Conservation (phyloP, 805 yeast species). For the Yamadazyma olivae region DNA sequence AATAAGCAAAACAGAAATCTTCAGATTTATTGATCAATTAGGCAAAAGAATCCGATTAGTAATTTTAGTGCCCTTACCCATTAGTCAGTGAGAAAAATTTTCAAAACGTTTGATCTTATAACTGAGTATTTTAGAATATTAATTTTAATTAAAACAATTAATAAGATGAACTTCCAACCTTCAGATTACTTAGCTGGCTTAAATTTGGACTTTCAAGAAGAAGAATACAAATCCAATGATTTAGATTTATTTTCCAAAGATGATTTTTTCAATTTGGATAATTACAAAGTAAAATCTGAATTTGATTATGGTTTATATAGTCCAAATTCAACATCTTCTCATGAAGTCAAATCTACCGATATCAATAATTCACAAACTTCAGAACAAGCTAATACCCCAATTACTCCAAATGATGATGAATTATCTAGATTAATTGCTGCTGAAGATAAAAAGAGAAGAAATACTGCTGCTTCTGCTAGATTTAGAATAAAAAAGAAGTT, state of each 20-base stretch:
- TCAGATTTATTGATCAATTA: too few species aligned
- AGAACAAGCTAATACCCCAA: slow-evolving; percentile 1
- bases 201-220: slow-evolving; percentile 35
- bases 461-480: slow-evolving; percentile 93
- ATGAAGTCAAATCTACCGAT: background rate
- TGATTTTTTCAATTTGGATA: slow-evolving; percentile 41
- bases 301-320: background rate
- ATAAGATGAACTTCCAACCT: slow-evolving; percentile 38
- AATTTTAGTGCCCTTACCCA: too few species aligned
- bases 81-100: too few species aligned
- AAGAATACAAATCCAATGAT: slow-evolving; percentile 18
- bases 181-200: slow-evolving; percentile 38
- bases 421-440: slow-evolving; percentile 26
- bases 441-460: slow-evolving; percentile 76
- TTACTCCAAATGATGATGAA: slow-evolving; percentile 1
- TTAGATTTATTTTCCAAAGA: slow-evolving; percentile 38
- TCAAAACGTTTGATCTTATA: too few species aligned
- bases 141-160: too few species aligned
- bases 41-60: too few species aligned
- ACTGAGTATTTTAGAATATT: background rate
- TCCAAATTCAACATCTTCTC: background rate
- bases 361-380: slow-evolving; percentile 9
- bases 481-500: slow-evolving; percentile 89
- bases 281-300: slow-evolving; percentile 8
- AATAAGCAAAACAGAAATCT: too few species aligned